Evolutionary conservation across 495 filamentous ascomycete genomes (phyloP).

Genomic region (Lineolata rhizophorae): DNA sequence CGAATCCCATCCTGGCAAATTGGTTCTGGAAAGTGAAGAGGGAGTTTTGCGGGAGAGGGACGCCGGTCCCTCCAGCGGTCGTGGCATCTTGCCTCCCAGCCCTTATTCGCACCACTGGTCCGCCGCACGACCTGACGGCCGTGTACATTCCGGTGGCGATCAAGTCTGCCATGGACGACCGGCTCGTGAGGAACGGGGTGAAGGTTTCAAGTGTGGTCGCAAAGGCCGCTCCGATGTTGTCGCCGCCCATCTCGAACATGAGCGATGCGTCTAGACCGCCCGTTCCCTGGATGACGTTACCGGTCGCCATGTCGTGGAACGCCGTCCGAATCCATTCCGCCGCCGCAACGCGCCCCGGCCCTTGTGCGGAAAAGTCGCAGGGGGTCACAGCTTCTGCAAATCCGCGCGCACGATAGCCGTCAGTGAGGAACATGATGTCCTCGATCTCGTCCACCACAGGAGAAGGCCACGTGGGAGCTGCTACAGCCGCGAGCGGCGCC

Average conservation of each 20-base stretch:
- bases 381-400: conserved; percentile 35
- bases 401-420: conserved; percentile 27
- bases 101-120: conserved; percentile 30
- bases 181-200: conserved; percentile 27
- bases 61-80: conserved; percentile 24
- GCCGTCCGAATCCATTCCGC: conserved; percentile 39
- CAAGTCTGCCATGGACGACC: conserved; percentile 30
- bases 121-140: conserved; percentile 34
- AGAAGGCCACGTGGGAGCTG: conserved; percentile 41
- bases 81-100: conserved; percentile 33
- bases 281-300: conserved; percentile 23
- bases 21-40: conserved; percentile 27
- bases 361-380: conserved; percentile 30
- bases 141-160: conserved; percentile 36
- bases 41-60: conserved; percentile 36
- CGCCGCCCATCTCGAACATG: conserved; percentile 30
- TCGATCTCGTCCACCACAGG: conserved; percentile 37
- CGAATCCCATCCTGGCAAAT: conserved; percentile 36
- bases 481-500: too few relatives aligned
- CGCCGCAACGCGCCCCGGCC: conserved; percentile 30
- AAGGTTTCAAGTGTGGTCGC: conserved; percentile 30
- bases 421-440: conserved; percentile 36
- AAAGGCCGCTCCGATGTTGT: conserved; percentile 37
- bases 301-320: conserved; percentile 42
- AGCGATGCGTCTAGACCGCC: conserved; percentile 39